These are phyloP conservation scores for Termitomyces sp. DNA, from an alignment of 768 basidiomycete genomes.

Conservation along the genomic window DNA sequence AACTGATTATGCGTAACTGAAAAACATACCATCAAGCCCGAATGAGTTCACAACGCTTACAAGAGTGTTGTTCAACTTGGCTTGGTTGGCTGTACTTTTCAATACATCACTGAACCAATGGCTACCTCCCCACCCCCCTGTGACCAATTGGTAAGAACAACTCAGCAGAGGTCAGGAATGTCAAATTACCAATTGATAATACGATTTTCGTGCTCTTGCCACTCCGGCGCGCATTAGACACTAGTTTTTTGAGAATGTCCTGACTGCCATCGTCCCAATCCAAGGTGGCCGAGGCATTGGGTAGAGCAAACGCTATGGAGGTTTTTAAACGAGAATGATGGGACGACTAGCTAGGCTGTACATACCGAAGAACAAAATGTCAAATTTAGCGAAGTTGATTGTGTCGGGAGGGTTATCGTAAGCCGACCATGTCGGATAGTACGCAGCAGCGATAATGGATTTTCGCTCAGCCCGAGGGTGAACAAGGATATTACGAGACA, in stretches of 20 bases:
- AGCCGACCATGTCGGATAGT: slow-evolving; percentile 52
- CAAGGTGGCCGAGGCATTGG: slow-evolving; percentile 54
- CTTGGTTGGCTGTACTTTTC: slow-evolving; percentile 40
- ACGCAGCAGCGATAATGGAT: slow-evolving; percentile 44
- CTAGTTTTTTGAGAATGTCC: slow-evolving; percentile 51
- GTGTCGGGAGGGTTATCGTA: slow-evolving; percentile 47
- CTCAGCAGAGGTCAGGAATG: slow-evolving; percentile 11
- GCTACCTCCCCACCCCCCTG: slow-evolving; percentile 67
- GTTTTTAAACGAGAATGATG: not conserved
- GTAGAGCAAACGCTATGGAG: slow-evolving; percentile 60
- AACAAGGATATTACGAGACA: slow-evolving; percentile 11
- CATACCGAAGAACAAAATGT: slow-evolving; percentile 63
- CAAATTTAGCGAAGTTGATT: slow-evolving; percentile 61
- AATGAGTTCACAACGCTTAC: slow-evolving; percentile 52
- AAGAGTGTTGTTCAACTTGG: slow-evolving; percentile 54
- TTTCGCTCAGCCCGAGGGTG: slow-evolving; percentile 6
- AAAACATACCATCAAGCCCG: slow-evolving; percentile 61
- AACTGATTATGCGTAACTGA: not conserved
- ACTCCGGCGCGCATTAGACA: slow-evolving; percentile 49
- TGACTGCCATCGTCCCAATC: slow-evolving; percentile 49
- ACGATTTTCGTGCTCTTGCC: slow-evolving; percentile 61
- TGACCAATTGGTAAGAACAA: not conserved
- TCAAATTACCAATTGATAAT: slow-evolving; percentile 56
- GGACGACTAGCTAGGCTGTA: not conserved
- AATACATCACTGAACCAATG: slow-evolving; percentile 62